A percentile compares a stretch with the other conserved stretches of the same genome.
Evolutionary conservation across 257 asterid species (phyloP).

Genomic region (Solanum appendiculatum): DNA sequence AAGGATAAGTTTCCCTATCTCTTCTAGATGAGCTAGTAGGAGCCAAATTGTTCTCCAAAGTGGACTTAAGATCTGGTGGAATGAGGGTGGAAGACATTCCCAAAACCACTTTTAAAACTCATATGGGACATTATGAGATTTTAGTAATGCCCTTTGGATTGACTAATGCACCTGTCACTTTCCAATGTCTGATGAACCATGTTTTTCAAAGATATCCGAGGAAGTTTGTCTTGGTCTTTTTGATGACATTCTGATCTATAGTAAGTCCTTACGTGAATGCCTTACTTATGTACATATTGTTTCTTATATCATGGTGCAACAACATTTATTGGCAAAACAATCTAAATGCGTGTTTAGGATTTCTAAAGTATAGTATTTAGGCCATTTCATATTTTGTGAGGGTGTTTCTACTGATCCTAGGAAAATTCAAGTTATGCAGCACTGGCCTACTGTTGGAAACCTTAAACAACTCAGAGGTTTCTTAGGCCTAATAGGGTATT

Average conservation of each 20-base stretch:
- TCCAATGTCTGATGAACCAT: no score
- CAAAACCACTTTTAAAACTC: not conserved
- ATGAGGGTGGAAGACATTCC: not conserved
- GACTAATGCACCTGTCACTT: not conserved
- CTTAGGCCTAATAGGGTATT: not conserved
- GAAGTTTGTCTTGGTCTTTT: no score
- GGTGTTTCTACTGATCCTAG: not conserved
- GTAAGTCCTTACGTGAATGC: not conserved
- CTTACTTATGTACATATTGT: not conserved
- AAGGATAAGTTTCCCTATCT: not conserved
- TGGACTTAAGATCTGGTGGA: not conserved
- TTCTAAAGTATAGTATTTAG: not conserved
- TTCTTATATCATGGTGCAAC: not conserved
- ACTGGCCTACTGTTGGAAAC: not conserved
- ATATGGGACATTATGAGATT: not conserved
- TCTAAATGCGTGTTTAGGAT: not conserved
- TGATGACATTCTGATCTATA: not conserved
- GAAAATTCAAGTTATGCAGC: not conserved
- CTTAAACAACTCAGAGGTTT: not conserved
- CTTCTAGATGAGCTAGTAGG: not conserved
- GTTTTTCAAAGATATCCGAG: not conserved
- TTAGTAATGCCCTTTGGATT: not conserved
- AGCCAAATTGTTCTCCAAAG: not conserved
- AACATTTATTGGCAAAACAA: no score
- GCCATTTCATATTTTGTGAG: not conserved